Conservation (phyloP, 2,329 filamentous ascomycete species). For the Fusarium decemcellulare region DNA sequence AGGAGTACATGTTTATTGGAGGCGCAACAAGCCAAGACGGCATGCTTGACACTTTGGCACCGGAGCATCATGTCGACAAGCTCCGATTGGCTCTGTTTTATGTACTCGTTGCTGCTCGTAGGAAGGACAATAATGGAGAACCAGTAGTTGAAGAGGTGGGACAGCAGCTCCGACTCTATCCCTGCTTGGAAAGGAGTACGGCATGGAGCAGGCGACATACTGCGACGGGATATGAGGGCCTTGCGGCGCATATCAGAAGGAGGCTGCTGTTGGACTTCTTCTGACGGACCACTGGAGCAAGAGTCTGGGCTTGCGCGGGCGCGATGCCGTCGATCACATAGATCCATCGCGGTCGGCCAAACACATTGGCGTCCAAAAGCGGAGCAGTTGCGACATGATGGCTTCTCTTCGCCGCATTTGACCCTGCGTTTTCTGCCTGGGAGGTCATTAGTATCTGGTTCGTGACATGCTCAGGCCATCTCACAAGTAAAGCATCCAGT, state of each 20-base stretch:
- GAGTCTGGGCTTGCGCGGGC: neutral
- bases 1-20: neutral
- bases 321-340: neutral
- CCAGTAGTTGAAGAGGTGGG: neutral
- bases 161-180: neutral
- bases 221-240: neutral
- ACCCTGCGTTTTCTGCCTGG: constrained; percentile 6
- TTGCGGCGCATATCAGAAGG: neutral
- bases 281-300: neutral
- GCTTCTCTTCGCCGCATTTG: constrained; percentile 16
- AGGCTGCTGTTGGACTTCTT: neutral
- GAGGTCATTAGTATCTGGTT: neutral
- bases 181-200: neutral
- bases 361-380: neutral
- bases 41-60: neutral
- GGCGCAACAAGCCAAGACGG: neutral
- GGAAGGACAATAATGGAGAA: neutral
- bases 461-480: neutral
- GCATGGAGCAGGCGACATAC: neutral
- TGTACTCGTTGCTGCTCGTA: neutral
- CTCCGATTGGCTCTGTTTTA: neutral
- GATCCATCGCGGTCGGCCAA: neutral
- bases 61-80: neutral
- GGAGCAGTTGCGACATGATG: constrained; percentile 13
- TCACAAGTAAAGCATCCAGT: constrained; percentile 5